Evolutionary conservation across 129 eudicot species (phyloP), one percentile per base, ranked within the genome.

Genomic region (Lactuca sativa): DNA sequence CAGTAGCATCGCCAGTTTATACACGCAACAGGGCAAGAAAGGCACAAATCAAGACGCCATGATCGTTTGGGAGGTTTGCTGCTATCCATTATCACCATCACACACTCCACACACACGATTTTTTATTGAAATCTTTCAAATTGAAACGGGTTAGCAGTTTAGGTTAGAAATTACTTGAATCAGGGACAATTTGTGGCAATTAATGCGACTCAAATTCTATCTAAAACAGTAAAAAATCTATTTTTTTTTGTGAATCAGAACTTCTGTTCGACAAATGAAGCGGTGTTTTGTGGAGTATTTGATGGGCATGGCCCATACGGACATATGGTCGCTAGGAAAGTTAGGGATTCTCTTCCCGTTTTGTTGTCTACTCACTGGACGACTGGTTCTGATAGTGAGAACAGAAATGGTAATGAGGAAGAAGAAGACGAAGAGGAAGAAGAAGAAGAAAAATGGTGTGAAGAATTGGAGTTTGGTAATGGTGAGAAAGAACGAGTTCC

Each of bases 251-350:
- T 75, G 58, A 74, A 73, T 78, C 82, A 93, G 98, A 89, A 93
- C 80, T 93, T 93, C 77, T 61, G 80, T 59, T 83, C 92, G 55
- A 81, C 80, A 44, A 69, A 79, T 13, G 95, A 89, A 18, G 76
- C 90, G 30, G 76, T 88, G 52, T 93, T 93, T 72, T 93, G 98
- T 38, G 98, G 98, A 66, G 98, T 93, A 25, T 93, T 93, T 77
- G 98, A 92, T 41, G 98, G 98, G 71, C 98, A 92, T 68, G 98
- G 98, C 62, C 98, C 98, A 4, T 87, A 83, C 11, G 98, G 98
- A 49, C 98, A 89, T 80, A 77, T 93, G 96, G 98, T 89, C 38
- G 95, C 98, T 12, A 87, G 88, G 73, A 86, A 81, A 89, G 96
- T 93, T 64, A 74, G 97, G 44, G 95, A 93, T 36, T 61, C 79